Evolutionary conservation across 164 flowering plant genomes (phyloP).

Genomic region (Tetracentron sinense): DNA sequence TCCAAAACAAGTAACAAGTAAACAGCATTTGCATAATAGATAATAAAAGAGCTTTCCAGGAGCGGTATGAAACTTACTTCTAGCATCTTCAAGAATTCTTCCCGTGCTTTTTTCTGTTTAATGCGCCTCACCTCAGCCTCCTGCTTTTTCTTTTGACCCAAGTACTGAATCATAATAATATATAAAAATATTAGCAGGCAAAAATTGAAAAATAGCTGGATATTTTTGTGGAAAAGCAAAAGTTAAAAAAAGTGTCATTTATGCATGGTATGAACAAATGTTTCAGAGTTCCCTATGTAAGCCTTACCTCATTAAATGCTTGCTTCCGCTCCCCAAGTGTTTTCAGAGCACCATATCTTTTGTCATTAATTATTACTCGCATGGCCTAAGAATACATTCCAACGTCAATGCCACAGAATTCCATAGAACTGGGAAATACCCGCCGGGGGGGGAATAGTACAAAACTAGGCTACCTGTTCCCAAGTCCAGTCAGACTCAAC

Average conservation of each 20-base stretch:
- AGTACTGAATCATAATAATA: constrained; percentile 44
- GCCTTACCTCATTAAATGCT: constrained; percentile 88
- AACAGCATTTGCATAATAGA: background rate
- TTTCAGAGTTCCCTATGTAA: background rate
- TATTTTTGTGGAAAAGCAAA: background rate
- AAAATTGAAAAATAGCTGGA: background rate
- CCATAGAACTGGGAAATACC: background rate
- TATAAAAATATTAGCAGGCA: background rate
- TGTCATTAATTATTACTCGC: constrained; percentile 89
- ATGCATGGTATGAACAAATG: background rate
- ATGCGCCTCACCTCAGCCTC: constrained; percentile 91
- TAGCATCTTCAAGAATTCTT: constrained; percentile 84
- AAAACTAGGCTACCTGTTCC: constrained; percentile 73
- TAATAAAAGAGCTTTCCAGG: background rate
- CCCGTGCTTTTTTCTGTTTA: constrained; percentile 80
- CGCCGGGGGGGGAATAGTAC: background rate
- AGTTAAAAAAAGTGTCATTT: background rate
- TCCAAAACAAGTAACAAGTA: constrained; percentile 7
- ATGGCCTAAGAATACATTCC: constrained; percentile 50
- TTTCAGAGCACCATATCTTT: constrained; percentile 88
- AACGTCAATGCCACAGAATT: constrained; percentile 7
- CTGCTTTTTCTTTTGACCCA: constrained; percentile 77
- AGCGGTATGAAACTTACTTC: constrained; percentile 43
- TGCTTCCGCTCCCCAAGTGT: constrained; percentile 97
- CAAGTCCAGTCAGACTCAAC: constrained; percentile 95